Percentiles rank a stretch among this genome's conserved stretches.
Conservation (phyloP, 805 yeast genomes). For the Candida pseudofarinosa region DNA sequence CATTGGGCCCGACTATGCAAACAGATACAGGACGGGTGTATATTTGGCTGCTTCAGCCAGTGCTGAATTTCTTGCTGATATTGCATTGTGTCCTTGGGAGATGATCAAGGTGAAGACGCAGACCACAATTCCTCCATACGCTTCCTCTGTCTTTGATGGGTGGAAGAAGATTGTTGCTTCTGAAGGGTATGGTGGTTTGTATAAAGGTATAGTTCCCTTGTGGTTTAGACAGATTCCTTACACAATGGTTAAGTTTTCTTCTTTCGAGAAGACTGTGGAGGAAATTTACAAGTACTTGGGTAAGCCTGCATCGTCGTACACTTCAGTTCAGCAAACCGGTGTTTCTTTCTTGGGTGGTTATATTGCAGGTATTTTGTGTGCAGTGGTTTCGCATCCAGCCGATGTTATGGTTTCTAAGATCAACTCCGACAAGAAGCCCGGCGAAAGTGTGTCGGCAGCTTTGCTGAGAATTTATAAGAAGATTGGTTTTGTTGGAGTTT, state of each 20-base stretch:
- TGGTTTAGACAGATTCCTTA: conserved; percentile 99
- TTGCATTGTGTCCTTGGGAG: conserved; percentile 89
- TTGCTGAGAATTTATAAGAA: conserved; percentile 68
- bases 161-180: conserved; percentile 58
- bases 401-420: conserved; percentile 96
- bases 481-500: conserved; percentile 86
- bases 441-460: conserved; percentile 66
- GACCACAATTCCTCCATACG: conserved; percentile 86
- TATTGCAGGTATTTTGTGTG: conserved; percentile 96
- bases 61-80: conserved; percentile 92
- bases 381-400: conserved; percentile 96
- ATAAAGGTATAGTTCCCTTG: conserved; percentile 85
- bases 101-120: conserved; percentile 93
- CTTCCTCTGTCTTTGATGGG: conserved; percentile 60
- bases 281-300: conserved; percentile 71
- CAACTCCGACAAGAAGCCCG: conserved; percentile 63
- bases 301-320: conserved; percentile 65
- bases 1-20: conserved; percentile 60
- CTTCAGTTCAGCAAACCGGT: conserved; percentile 79
- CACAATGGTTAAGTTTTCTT: conserved; percentile 95
- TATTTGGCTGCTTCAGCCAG: conserved; percentile 84
- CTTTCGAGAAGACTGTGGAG: conserved; percentile 89
- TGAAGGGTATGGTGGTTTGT: conserved; percentile 73
- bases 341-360: conserved; percentile 95
- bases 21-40: conserved; percentile 65